Conservation (phyloP, 768 basidiomycete genomes). For the Kwoniella sp. region DNA sequence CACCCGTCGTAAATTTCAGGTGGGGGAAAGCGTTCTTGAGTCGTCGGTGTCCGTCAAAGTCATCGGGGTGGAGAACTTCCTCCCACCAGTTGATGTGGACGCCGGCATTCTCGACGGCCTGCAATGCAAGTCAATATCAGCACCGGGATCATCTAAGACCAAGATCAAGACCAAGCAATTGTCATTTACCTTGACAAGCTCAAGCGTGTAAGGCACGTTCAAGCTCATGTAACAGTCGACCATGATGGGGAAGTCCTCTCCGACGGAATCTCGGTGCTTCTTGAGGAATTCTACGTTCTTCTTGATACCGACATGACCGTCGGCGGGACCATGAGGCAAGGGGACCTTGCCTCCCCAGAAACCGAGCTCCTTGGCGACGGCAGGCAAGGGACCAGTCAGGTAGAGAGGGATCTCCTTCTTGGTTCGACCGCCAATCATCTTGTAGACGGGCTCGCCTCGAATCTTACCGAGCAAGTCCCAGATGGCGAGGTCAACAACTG, state of each 20-base stretch:
- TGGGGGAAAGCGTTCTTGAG: slow-evolving; percentile 56
- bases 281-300: slow-evolving; percentile 57
- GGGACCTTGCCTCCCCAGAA: slow-evolving; percentile 58
- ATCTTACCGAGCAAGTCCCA: slow-evolving; percentile 59
- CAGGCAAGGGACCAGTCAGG: slow-evolving; percentile 56
- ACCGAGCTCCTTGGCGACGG: slow-evolving; percentile 55
- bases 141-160: background rate
- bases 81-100: slow-evolving; percentile 59
- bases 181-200: slow-evolving; percentile 51
- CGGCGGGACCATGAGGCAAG: slow-evolving; percentile 56
- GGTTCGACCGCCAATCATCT: slow-evolving; percentile 58
- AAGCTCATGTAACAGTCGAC: slow-evolving; percentile 58
- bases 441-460: slow-evolving; percentile 58
- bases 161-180: slow-evolving; percentile 1
- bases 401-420: slow-evolving; percentile 58
- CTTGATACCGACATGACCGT: slow-evolving; percentile 54
- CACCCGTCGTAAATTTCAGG: slow-evolving; percentile 58
- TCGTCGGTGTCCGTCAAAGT: slow-evolving; percentile 56
- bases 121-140: slow-evolving; percentile 10
- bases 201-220: slow-evolving; percentile 53
- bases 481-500: slow-evolving; percentile 58
- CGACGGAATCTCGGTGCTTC: slow-evolving; percentile 52
- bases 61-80: slow-evolving; percentile 57
- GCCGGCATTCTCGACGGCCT: slow-evolving; percentile 51
- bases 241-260: slow-evolving; percentile 57